Evolutionary conservation across 2,329 filamentous ascomycete genomes (phyloP), one percentile per base, ranked within the genome.

Genomic region (Fusarium piperis): DNA sequence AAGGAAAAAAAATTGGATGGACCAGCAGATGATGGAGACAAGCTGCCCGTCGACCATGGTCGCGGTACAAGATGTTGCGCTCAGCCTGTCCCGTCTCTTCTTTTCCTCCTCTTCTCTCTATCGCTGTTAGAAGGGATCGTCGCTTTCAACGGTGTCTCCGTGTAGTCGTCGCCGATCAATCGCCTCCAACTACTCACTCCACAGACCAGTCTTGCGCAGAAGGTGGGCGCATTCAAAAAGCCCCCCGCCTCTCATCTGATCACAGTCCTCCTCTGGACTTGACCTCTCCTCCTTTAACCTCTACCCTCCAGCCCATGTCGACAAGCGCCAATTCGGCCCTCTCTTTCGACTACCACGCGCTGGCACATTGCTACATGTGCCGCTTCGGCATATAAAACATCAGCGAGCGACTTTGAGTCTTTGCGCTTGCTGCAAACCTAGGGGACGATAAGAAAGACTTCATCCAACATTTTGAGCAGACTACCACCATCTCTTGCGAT

Each of bases 401-500:
- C 82, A 80, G 87, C 87, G 87, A 81, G 88, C 88, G 88, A 90
- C 88, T 90, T 90, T 75, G 81, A 87, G 88, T 90, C 88, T 90
- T 90, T 90, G 88, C 88, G 88, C 87, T 89, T 89, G 88, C 86
- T 88, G 75, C 75, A 78, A 75, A 61, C 64, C 55, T 63, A 52
- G 82, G 84, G 79, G 83, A 84, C 80, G 82, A 67, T 59, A 55
- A 87, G 85, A 89, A 89, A 90, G 87, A 89, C 87, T 87, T 76
- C 59, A 72, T 32, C 28, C 41, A 3, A 57, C 39, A 59, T 33
- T 57, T 32, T 28, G 33, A 41, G 26, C 46, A 62, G 58, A 51
- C 38, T 39, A 55, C 33, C 18, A n/a, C 26, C 32, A 23, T 46
- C 39, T 30, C 4, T 59, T 28, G n/a, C 48, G 26, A 46, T 44